Percentiles rank a stretch among this genome's conserved stretches.
Conservation (phyloP, 108 stramenopile genomes). For the Skeletonema potamos region DNA sequence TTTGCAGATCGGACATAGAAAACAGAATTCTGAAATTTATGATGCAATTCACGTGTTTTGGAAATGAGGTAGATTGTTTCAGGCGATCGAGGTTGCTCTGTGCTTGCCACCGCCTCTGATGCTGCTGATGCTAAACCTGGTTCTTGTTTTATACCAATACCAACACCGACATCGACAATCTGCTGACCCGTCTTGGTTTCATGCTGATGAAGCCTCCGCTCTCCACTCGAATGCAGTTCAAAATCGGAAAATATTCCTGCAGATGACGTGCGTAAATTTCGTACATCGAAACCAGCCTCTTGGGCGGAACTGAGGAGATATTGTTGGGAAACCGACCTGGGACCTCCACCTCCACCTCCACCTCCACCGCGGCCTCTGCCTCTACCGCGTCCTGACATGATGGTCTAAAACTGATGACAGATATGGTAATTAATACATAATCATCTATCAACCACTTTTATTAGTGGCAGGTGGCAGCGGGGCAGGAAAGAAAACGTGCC, state of each 20-base stretch:
- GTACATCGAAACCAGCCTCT: conserved; percentile 70
- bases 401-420: not conserved
- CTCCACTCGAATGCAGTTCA: conserved; percentile 58
- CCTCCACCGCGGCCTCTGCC: conserved; percentile 65
- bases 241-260: conserved; percentile 60
- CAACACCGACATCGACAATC: conserved; percentile 1
- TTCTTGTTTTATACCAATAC: conserved; percentile 4
- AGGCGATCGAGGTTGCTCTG: conserved; percentile 26
- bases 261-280: conserved; percentile 50
- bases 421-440: too few relatives aligned
- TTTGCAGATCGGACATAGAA: conserved; percentile 58
- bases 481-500: too few relatives aligned
- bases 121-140: not conserved
- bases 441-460: too few relatives aligned
- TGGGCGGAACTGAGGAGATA: conserved; percentile 66
- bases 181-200: not conserved
- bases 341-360: conserved; percentile 49
- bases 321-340: conserved; percentile 52
- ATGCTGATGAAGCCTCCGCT: conserved; percentile 4
- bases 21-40: conserved; percentile 59
- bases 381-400: conserved; percentile 45
- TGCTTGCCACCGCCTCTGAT: conserved; percentile 9
- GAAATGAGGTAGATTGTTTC: conserved; percentile 54
- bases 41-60: conserved; percentile 68
- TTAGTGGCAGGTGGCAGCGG: too few relatives aligned